phyloP scores from a whole-genome alignment of 2,329 filamentous ascomycete species.

The Curvularia sp. region DNA sequence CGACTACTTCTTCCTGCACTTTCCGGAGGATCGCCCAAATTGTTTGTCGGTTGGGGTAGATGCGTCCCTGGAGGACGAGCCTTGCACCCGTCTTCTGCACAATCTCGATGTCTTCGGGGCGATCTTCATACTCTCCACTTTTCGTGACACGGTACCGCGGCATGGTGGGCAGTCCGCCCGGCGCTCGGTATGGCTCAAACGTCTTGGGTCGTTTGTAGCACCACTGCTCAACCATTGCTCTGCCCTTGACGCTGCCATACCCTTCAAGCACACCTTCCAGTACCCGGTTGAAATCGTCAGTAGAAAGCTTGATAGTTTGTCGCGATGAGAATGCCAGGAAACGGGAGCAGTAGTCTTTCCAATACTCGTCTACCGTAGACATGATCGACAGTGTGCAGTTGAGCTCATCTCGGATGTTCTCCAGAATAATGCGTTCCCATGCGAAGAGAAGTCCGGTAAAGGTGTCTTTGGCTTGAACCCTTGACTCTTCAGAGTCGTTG shows the following conservation, averaged over 20 bases:
- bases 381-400: conserved; percentile 45
- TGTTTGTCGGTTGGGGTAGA: conserved; percentile 44
- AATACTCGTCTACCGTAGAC: conserved; percentile 37
- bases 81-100: conserved; percentile 36
- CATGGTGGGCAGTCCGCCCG: conserved; percentile 46
- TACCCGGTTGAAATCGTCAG: conserved; percentile 59
- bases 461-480: conserved; percentile 27
- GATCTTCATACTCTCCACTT: conserved; percentile 32
- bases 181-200: conserved; percentile 39
- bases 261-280: conserved; percentile 63
- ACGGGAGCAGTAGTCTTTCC: conserved; percentile 39
- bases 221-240: conserved; percentile 58
- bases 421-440: conserved; percentile 40
- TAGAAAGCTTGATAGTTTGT: conserved; percentile 36
- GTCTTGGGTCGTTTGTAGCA: conserved; percentile 35
- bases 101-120: conserved; percentile 43
- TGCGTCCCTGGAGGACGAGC: conserved; percentile 40
- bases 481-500: conserved; percentile 18
- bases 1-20: conserved; percentile 43
- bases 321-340: conserved; percentile 41
- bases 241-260: conserved; percentile 58
- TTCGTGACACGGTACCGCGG: conserved; percentile 35
- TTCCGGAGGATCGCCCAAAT: conserved; percentile 45
- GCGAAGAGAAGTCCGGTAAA: conserved; percentile 42
- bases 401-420: conserved; percentile 36